Base-by-base conservation (phyloP, 345 rosid genomes). In the Gynandropsis gynandra region DNA sequence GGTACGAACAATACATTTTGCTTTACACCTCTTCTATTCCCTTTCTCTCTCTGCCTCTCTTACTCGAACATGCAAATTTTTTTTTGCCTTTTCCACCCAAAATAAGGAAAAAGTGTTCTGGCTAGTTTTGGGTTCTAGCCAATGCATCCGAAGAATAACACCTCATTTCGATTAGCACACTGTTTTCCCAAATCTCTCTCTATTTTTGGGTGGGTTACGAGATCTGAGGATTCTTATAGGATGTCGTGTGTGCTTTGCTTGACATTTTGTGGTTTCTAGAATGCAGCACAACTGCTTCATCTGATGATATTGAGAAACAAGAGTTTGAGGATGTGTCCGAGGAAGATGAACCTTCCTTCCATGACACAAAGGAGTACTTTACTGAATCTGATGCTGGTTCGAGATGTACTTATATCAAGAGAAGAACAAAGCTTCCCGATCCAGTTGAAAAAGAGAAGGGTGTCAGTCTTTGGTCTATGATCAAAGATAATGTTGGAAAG, bases 391-490 rank as follows among this genome's bases (percentile, higher is more conserved):
- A 59, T 65, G 52, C 43, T 69, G 63, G 59, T 64, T 64, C 72
- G 40, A 71, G 35, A 48, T 67, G 54, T 66, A 74, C 67, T 15
- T 61, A 58, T 21, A 41, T 87, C 61, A 84, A 72, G 61, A 77
- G 98, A 68, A 69, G 98, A 66, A 68, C 65, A 29, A 85, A 74
- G 77, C 97, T 92, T 73, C 98, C 97, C 44, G 84, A 75, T 59
- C 97, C 98, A 37, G 74, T 80, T 55, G 98, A 92, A 73, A 85
- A 87, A 74, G 95, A 87, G 76, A 87, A 76, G 75, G 95, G 95
- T 42, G 93, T 87, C 50, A 92, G 96, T 67, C 95, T 92, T 56
- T 92, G 98, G 98, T 92, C 98, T 63, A 78, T 92, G 95, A 92
- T 92, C 68, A 92, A 92, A 64, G 98, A 92, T 79, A 87, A 85